phyloP scores from a whole-genome alignment of 768 basidiomycete species.

The Leccinellum albellum region DNA sequence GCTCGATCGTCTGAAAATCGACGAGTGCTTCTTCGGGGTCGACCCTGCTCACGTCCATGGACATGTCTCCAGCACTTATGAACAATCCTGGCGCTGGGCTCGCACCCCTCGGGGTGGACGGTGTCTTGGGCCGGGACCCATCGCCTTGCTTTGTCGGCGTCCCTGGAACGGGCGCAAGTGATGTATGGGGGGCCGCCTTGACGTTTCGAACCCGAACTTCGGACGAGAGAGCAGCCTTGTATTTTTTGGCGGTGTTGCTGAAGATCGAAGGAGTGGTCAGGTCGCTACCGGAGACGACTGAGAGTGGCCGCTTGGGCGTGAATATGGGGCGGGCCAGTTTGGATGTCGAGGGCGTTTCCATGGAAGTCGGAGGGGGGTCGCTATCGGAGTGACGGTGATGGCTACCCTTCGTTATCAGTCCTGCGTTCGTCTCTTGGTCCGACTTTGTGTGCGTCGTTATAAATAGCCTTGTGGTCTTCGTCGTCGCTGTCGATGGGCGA shows the following conservation, averaged over 20 bases:
- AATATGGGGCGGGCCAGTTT: conserved; percentile 43
- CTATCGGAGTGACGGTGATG: not conserved
- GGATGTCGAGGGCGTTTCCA: conserved; percentile 28
- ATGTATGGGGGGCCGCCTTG: conserved; percentile 27
- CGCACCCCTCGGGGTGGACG: conserved; percentile 49
- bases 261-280: conserved; percentile 36
- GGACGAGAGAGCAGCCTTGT: conserved; percentile 58
- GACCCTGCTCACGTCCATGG: conserved; percentile 70
- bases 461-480: not conserved
- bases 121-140: conserved; percentile 48
- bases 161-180: conserved; percentile 47
- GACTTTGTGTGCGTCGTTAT: not conserved
- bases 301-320: conserved; percentile 53
- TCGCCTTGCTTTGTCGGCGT: conserved; percentile 47
- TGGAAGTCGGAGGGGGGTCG: not conserved
- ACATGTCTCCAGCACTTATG: conserved; percentile 49
- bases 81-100: conserved; percentile 42
- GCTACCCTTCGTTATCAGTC: not conserved
- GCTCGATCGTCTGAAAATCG: conserved; percentile 69
- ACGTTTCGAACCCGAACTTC: conserved; percentile 34
- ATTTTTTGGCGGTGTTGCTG: conserved; percentile 52
- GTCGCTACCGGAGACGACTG: conserved; percentile 32
- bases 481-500: not conserved
- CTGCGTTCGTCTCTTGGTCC: too few species aligned
- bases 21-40: conserved; percentile 76